Base-by-base conservation (phyloP, 2,329 filamentous ascomycete genomes). In the Fusarium sp. region DNA sequence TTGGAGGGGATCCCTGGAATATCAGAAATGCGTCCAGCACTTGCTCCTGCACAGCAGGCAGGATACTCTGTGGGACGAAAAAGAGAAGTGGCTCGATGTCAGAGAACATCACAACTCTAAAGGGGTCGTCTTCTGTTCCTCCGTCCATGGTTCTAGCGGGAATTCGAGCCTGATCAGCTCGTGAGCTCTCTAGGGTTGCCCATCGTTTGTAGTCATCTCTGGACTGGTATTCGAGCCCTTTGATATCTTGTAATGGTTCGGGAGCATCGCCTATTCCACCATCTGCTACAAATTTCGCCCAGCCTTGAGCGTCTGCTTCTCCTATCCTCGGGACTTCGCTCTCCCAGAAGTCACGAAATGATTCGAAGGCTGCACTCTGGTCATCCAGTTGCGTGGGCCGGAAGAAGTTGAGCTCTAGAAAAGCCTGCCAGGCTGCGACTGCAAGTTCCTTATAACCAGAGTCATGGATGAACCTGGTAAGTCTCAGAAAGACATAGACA, bases 321-420 rank as follows among this genome's bases (percentile, higher is more conserved):
- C 95, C 95, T 60, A 97, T 88, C 11, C 95, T 89, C 1, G 92
- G 85, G 1, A 90, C 86, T 78, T 98, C 95, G 63, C 91, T 93
- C 66, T 97, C 94, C 96, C 96, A 98, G 71, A 96, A 97, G 6
- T 91, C 87, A 53, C 88, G 84, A 69, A 97, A 93, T 0, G 78
- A 78, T 6, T 81, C 78, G 16, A 85, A 44, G 0, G 72, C 65
- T n/a, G 71, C 73, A 16, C 75, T 60, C 5, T 75, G 72, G 44
- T 77, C 51, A n/a, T 76, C 61, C 6, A 82, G 56, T 10, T 78
- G 44, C 9, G 53, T n/a, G 13, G 92, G 90, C 7, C 85, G 85
- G 51, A 90, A 90, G 66, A 94, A 88, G 24, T 89, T 90, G 58
- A 92, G 85, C 78, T 98, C 95, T 1, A 98, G 82, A 2, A 93